Evolutionary conservation across 2,329 filamentous ascomycete species (phyloP), one percentile per base, ranked within the genome.

Genomic region (Neofusicoccum ribis): DNA sequence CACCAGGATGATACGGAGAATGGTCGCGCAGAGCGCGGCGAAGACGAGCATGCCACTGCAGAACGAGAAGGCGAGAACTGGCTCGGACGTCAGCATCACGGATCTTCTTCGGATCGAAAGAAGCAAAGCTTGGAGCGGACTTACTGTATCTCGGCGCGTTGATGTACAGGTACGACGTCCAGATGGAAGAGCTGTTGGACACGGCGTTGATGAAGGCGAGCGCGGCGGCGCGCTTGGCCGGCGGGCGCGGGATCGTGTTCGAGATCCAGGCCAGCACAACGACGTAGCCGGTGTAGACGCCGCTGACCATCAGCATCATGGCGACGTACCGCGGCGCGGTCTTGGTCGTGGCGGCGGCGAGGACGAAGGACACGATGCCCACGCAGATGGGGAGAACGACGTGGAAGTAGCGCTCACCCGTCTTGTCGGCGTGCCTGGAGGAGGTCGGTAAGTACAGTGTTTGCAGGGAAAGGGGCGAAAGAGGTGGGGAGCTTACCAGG

Each of bases 201-300:
- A 91, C 82, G 2, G 88, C 88, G 72, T 94, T 94, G 77, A 93
- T 91, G 67, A 89, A 88, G 0, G 90, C 91, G 5, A 94, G 75
- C 0, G 89, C 90, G 0, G 89, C 86, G 2, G 88, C 88, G 66
- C 90, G 85, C 79, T 93, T 93, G 2, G 90, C 88, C 0, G 90
- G 89, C 3, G 91, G 91, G 5, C 91, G 85, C 0, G 91, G 90
- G 60, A 94, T 83, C 1, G 88, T 89, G 73, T 90, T 91, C 52
- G 85, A 87, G 68, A 93, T 92, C 91, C 91, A 95, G 2, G 88
- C 85, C 3, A 91, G 80, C 1, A 83, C 83, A 1, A 91, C 88
- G 0, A 90, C 89, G 63, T 79, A 79, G 14, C 76, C 85, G 1
- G 85, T 84, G 71, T 90, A 91, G 2, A 89, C 79, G 0, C 86